Base-by-base conservation (phyloP, 495 filamentous ascomycete species). In the Aspergillus cristatus region DNA sequence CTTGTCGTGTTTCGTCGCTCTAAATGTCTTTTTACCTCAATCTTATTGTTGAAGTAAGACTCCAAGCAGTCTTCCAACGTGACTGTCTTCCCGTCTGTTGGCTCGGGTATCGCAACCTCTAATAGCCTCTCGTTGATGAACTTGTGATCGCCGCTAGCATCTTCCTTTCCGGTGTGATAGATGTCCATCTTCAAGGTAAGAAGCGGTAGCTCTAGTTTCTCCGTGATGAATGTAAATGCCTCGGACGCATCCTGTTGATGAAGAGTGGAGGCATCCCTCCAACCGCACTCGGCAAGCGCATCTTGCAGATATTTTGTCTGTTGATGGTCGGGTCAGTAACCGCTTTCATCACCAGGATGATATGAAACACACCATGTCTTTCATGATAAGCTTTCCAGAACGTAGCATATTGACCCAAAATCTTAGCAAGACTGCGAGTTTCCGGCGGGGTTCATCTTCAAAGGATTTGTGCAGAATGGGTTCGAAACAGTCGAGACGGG, bases 111-210 rank as follows among this genome's bases (percentile, higher is more conserved):
- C 1, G 86, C 86, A 38, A 98, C 79, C 46, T 96, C 89, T n/a
- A 98, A 71, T 28, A 95, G 55, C 35, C 91, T 70, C 58, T 98
- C 91, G 38, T 93, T 86, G 29, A 98, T 73, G 35, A 94, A 84
- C 51, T 91, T 93, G 62, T 96, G 91, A 50, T 98, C 91, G 50
- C 89, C 88, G 15, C 70, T 76, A 17, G 73, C 76, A 41, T 86
- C 77, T 53, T 91, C 86, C 43, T 78, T 81, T 3, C 89, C 91
- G 6, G 82, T 81, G 43, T 98, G 91, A 45, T 84, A 96, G 17
- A 98, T 80, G 49, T 96, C 88, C 70, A 96, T 89, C 46, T 94
- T 94, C 13, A 98, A 62, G 0, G 90, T 86, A 14, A 98, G 75
- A 6, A 95, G 75, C 4, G 91, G 91, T 18, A 98, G 59, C 41